Evolutionary conservation across 2,329 filamentous ascomycete species (phyloP), one percentile per base, ranked within the genome.

Genomic region (Fusarium mangiferae): DNA sequence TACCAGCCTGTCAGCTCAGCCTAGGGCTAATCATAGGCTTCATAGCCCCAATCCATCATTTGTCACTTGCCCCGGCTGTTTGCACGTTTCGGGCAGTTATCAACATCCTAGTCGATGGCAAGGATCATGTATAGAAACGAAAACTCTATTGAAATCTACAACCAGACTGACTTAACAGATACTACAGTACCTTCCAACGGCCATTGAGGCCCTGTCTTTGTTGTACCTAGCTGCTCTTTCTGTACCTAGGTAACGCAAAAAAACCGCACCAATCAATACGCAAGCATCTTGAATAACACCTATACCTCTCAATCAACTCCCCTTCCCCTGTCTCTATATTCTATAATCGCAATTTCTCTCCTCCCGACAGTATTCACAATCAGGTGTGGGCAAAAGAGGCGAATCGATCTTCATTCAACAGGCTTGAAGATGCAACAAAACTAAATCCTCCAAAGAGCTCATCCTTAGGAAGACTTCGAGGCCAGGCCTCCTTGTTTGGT

Each of bases 371-470:
- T 36, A n/a, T 44, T 22, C 24, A 33, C 24, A 33, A 36, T 73
- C 73, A 78, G 18, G 51, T 71, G 42, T 71, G 69, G 4, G 77
- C 73, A 62, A 69, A 78, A 39, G 79, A 61, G 72, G 79, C 63
- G 73, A 87, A 87, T 20, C 82, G 84, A 48, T 84, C 80, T 72
- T 83, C 84, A 78, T 90, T 88, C 42, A 90, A 80, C 69, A 90
- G 77, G 78, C 89, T 90, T 76, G 84, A 87, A 49, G 88, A 87
- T 17, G 89, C 89, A 63, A 90, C 89, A 76, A 89, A 92, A 79
- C 89, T 91, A 81, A 92, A 92, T 17, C 90, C 90, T 33, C 90
- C 88, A 81, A 92, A 91, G 12, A 85, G 85, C 62, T 90, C 88
- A 60, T 90, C 88, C 76, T 87, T 86, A 63, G 82, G 81, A 58